Conservation (phyloP, 345 rosid species). For the Citrus medica region DNA sequence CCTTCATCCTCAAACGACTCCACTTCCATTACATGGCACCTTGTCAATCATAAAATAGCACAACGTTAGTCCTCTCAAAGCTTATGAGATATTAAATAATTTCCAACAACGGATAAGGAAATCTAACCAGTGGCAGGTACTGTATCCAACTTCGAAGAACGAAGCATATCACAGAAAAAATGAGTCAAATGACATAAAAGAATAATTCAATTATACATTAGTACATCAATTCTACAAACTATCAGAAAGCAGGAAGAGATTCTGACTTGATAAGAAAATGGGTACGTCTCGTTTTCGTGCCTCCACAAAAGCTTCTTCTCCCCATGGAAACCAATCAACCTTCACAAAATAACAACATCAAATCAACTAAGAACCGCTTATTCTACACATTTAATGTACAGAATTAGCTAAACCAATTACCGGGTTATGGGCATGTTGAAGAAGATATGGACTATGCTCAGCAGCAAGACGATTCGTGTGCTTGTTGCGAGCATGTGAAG, state of each 20-base stretch:
- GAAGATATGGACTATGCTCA: constrained; percentile 90
- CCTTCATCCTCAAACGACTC: constrained; percentile 86
- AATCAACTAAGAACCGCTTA: neutral
- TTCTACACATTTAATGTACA: too few species aligned
- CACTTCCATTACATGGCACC: constrained; percentile 99
- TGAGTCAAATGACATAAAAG: constrained; percentile 20
- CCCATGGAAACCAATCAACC: constrained; percentile 98
- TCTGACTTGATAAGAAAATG: constrained; percentile 81
- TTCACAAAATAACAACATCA: constrained; percentile 16
- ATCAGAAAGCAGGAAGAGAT: constrained; percentile 9
- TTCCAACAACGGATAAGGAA: constrained; percentile 3
- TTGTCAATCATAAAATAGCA: constrained; percentile 19
- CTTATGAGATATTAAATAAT: neutral
- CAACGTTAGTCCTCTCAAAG: neutral
- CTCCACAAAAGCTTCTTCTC: constrained; percentile 85
- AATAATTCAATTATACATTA: constrained; percentile 16
- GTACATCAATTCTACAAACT: constrained; percentile 3
- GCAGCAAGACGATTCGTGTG: constrained; percentile 69
- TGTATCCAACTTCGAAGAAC: constrained; percentile 83
- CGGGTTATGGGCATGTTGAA: constrained; percentile 90
- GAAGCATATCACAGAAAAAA: constrained; percentile 8
- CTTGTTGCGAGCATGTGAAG: constrained; percentile 30
- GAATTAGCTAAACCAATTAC: constrained; percentile 26
- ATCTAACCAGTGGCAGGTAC: constrained; percentile 97
- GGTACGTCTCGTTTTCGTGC: constrained; percentile 82